Evolutionary conservation across 1,139 yeast species (phyloP).

Genomic region (Hansenula sp.): DNA sequence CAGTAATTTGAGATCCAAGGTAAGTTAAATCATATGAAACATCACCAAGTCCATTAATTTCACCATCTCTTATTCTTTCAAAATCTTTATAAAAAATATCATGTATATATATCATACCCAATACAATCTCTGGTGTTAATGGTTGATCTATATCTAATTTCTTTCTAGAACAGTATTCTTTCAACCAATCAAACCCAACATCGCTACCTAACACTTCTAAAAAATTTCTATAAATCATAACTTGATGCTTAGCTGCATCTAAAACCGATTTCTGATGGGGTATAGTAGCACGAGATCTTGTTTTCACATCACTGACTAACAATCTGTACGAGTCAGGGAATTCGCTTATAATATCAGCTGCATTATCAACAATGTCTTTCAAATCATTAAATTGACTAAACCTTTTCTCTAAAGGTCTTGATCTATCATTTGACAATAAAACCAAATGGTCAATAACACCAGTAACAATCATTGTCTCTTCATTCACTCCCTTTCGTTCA

Average conservation of each 20-base stretch:
- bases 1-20: slow-evolving; percentile 11
- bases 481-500: slow-evolving; percentile 11
- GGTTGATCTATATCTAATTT: slow-evolving; percentile 46
- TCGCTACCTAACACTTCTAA: slow-evolving; percentile 33
- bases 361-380: slow-evolving; percentile 20
- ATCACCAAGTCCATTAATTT: slow-evolving; percentile 34
- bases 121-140: slow-evolving; percentile 34
- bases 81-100: slow-evolving; percentile 40
- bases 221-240: slow-evolving; percentile 48
- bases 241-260: slow-evolving; percentile 49
- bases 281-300: slow-evolving; percentile 37
- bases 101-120: slow-evolving; percentile 34
- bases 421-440: slow-evolving; percentile 19
- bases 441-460: slow-evolving; percentile 58
- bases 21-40: slow-evolving; percentile 11
- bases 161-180: slow-evolving; percentile 42
- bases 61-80: slow-evolving; percentile 41
- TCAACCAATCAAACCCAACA: slow-evolving; percentile 30
- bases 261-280: slow-evolving; percentile 48
- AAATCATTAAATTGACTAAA: slow-evolving; percentile 25
- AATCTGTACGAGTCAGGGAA: slow-evolving; percentile 23
- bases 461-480: slow-evolving; percentile 41
- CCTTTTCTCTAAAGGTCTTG: slow-evolving; percentile 25
- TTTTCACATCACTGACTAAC: slow-evolving; percentile 53
- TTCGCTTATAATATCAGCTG: slow-evolving; percentile 19